Evolutionary conservation across 208 protist genomes (phyloP).

Genomic region (Trypanosoma theileri): DNA sequence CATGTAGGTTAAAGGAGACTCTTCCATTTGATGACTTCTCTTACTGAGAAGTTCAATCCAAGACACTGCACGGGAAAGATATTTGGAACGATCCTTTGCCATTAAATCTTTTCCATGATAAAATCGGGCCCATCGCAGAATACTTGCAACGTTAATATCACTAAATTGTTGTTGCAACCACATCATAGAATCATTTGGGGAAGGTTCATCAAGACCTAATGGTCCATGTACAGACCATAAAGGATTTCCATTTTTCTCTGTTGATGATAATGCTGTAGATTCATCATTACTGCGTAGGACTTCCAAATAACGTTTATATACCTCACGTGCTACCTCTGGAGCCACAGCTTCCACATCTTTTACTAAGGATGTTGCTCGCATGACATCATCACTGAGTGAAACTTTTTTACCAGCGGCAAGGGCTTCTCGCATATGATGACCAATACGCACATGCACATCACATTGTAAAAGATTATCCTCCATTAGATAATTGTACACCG

Average conservation of each 20-base stretch:
- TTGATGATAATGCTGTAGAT: no score
- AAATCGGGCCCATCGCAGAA: slow-evolving; percentile 83
- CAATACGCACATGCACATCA: slow-evolving; percentile 80
- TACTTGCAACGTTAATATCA: slow-evolving; percentile 62
- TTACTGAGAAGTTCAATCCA: slow-evolving; percentile 81
- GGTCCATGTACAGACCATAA: slow-evolving; percentile 22
- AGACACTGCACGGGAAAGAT: slow-evolving; percentile 59
- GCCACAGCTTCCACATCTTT: slow-evolving; percentile 58
- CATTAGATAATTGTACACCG: slow-evolving; percentile 74
- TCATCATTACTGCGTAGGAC: slow-evolving; percentile 13
- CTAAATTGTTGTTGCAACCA: slow-evolving; percentile 64
- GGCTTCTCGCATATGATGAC: slow-evolving; percentile 71
- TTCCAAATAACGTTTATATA: slow-evolving; percentile 50
- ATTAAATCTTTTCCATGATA: slow-evolving; percentile 60
- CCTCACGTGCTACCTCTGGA: slow-evolving; percentile 66
- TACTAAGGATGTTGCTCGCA: slow-evolving; percentile 48
- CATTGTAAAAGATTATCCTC: slow-evolving; percentile 59
- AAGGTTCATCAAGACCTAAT: slow-evolving; percentile 11
- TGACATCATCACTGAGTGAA: slow-evolving; percentile 28
- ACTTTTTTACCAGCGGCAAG: slow-evolving; percentile 73
- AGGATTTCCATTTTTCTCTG: not conserved
- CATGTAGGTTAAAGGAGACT: slow-evolving; percentile 81
- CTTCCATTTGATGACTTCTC: slow-evolving; percentile 47
- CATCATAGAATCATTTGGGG: slow-evolving; percentile 35
- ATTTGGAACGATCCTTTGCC: slow-evolving; percentile 63